These are phyloP conservation scores for Canariomyces notabilis DNA, from an alignment of 2,329 filamentous ascomycete species.

Conservation along the genomic window DNA sequence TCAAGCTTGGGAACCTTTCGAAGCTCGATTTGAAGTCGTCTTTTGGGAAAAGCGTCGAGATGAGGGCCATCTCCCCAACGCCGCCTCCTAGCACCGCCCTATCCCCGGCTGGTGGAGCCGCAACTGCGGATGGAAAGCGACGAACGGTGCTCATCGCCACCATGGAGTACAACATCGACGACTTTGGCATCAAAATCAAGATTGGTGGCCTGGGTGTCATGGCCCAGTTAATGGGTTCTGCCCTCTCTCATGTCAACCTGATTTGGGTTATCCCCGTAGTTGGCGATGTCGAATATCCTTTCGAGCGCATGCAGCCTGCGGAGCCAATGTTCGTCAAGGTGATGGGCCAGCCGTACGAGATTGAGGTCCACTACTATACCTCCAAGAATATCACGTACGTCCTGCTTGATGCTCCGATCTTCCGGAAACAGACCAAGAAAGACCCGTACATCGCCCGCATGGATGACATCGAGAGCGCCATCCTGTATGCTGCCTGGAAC, in stretches of 20 bases:
- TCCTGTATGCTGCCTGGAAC: slow-evolving; percentile 68
- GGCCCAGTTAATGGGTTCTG: slow-evolving; percentile 64
- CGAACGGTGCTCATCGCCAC: slow-evolving; percentile 63
- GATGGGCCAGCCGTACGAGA: slow-evolving; percentile 54
- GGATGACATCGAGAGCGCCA: slow-evolving; percentile 63
- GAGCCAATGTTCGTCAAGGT: slow-evolving; percentile 60
- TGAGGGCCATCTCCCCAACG: slow-evolving; percentile 20
- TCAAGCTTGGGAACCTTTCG: slow-evolving; percentile 27
- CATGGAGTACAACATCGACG: slow-evolving; percentile 68
- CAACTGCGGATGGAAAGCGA: slow-evolving; percentile 26
- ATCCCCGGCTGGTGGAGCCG: slow-evolving; percentile 8
- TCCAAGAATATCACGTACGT: slow-evolving; percentile 64
- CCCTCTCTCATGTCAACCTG: slow-evolving; percentile 58
- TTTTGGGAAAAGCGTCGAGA: slow-evolving; percentile 25
- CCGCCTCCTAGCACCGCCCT: slow-evolving; percentile 16
- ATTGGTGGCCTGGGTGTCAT: slow-evolving; percentile 67
- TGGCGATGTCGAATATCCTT: slow-evolving; percentile 59
- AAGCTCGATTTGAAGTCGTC: slow-evolving; percentile 29
- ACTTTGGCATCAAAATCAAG: slow-evolving; percentile 67
- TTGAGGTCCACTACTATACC: slow-evolving; percentile 59
- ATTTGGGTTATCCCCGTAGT: slow-evolving; percentile 62
- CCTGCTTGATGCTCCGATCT: slow-evolving; percentile 61
- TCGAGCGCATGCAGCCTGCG: slow-evolving; percentile 45
- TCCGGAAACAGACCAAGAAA: slow-evolving; percentile 56
- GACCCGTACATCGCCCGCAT: slow-evolving; percentile 64